Base-by-base conservation (phyloP, 164 flowering plant species). In the Aristolochia californica region DNA sequence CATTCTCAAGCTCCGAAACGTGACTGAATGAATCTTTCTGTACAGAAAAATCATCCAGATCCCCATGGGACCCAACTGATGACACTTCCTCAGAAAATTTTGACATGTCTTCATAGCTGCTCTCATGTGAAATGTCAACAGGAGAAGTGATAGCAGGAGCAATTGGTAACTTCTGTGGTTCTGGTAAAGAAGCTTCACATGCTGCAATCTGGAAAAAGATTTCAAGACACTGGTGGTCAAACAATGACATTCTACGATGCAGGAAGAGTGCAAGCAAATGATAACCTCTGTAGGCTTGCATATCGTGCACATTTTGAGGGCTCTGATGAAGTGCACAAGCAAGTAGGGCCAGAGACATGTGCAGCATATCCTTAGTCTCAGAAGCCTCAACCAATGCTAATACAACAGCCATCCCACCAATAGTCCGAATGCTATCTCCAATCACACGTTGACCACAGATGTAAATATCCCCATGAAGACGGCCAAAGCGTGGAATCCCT, bases 401-500 rank as follows among this genome's bases (percentile, higher is more conserved):
- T 18, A 90, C 79, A 74, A 88, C 86, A 70, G 84, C 63, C 79
- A 88, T 83, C 56, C 99, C 99, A 63, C 99, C 99, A 65, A 88
- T 72, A 4, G 93, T 81, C 26, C 78, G 85, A 54, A 94, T 82
- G 63, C 80, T 76, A 62, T 94, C 94, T 63, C 96, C 96, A 80
- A 94, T 82, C 34, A 83, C 87, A 69, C 82, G 76, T 57, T 83
- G 91, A 72, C 82, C 80, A 62, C 99, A 94, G 43, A 88, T 62
- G 67, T 80, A 88, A 38, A 82, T 67, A 71, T 94, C 95, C 43
- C 99, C 99, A 62, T 77, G 77, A 60, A 90, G 95, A 64, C 97
- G 95, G 47, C 99, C 99, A 82, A 80, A 90, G 43, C 99, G 99
- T 27, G 99, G 99, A 63, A 94, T 94, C 60, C 99, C 99, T 94